Evolutionary conservation across 805 yeast species (phyloP).

Genomic region (Nakazawaea laoshanensis): DNA sequence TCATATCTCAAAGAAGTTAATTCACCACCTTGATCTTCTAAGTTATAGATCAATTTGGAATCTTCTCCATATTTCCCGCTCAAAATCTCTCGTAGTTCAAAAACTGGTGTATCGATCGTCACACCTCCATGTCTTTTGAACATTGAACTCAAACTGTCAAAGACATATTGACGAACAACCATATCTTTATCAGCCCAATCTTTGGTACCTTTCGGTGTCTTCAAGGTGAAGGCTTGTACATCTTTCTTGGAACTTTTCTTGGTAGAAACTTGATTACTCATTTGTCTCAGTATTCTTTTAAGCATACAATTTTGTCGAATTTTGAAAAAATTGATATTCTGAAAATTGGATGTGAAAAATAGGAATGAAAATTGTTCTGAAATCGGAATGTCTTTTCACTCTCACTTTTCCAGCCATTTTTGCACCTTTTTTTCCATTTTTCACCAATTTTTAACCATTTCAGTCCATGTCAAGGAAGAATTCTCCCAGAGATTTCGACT

Average conservation of each 20-base stretch:
- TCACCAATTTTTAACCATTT: neutral
- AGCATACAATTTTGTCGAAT: no score
- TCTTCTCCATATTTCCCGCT: conserved; percentile 99
- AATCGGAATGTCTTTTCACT: no score
- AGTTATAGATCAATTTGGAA: conserved; percentile 88
- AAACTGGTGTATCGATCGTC: conserved; percentile 97
- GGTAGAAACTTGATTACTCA: conserved; percentile 6
- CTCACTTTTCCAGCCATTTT: no score
- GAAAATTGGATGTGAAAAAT: no score
- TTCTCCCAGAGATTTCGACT: conserved; percentile 77
- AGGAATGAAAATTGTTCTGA: no score
- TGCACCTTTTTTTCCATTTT: neutral
- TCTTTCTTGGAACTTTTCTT: conserved; percentile 36
- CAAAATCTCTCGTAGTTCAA: conserved; percentile 89
- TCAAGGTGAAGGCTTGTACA: conserved; percentile 57
- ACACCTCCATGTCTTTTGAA: conserved; percentile 98
- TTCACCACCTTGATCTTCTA: conserved; percentile 99
- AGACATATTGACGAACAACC: conserved; percentile 88
- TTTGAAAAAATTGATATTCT: no score
- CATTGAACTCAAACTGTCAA: conserved; percentile 57
- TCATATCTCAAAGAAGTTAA: conserved; percentile 92
- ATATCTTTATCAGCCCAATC: conserved; percentile 99
- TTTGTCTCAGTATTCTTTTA: conserved; percentile 1
- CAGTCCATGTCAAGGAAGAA: conserved; percentile 23
- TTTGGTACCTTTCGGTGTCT: conserved; percentile 95